Evolutionary conservation across 2,329 filamentous ascomycete genomes (phyloP).

Genomic region (Fusarium tjaetaba): DNA sequence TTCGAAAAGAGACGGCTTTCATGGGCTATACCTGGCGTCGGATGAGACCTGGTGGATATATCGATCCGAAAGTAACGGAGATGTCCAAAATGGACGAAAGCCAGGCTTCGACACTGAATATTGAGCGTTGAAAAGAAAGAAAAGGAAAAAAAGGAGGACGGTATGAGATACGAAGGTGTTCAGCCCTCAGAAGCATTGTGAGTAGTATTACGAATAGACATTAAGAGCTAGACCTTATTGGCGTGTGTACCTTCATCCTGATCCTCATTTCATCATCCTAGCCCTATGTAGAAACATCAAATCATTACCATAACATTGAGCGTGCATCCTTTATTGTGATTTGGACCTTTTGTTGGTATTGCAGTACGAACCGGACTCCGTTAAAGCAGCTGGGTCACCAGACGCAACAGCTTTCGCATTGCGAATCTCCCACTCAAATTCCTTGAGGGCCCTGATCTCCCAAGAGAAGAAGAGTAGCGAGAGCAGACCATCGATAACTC

Average conservation of each 20-base stretch:
- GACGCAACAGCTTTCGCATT: conserved; percentile 66
- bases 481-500: conserved; percentile 85
- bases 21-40: conserved; percentile 87
- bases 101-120: not conserved
- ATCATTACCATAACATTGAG: conserved; percentile 22
- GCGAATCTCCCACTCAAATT: conserved; percentile 93
- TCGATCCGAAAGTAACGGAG: conserved; percentile 17
- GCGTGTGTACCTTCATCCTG: conserved; percentile 26
- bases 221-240: conserved; percentile 37
- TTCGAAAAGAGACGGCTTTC: conserved; percentile 86
- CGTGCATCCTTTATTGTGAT: conserved; percentile 24
- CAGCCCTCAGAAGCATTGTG: conserved; percentile 4
- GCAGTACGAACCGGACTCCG: conserved; percentile 24
- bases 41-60: conserved; percentile 49
- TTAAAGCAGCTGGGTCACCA: conserved; percentile 41
- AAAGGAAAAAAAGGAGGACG: not conserved
- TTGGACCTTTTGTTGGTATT: conserved; percentile 23
- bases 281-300: conserved; percentile 29
- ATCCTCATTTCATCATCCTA: conserved; percentile 37
- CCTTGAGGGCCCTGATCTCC: conserved; percentile 83
- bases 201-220: conserved; percentile 42
- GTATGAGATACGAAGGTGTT: not conserved
- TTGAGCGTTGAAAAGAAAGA: not conserved
- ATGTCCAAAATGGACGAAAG: not conserved
- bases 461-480: conserved; percentile 86